phyloP scores from a whole-genome alignment of 768 basidiomycete species.

The Podaxis rugospora region DNA sequence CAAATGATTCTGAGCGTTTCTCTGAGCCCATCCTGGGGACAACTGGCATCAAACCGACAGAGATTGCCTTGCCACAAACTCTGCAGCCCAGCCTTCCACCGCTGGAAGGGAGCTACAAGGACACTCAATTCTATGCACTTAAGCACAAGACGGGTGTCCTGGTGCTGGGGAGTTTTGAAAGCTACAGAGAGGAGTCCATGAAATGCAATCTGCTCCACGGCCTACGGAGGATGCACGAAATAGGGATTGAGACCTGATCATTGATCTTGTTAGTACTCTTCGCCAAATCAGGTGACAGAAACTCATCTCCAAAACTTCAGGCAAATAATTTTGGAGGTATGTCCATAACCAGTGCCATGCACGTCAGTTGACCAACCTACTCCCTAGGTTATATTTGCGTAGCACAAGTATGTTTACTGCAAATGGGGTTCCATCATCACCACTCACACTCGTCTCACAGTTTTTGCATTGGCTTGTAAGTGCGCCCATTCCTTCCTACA shows the following conservation, averaged over 20 bases:
- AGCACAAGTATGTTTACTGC: slow-evolving; percentile 41
- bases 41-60: slow-evolving; percentile 26
- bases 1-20: slow-evolving; percentile 22
- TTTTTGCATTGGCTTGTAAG: slow-evolving; percentile 44
- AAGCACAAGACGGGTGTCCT: slow-evolving; percentile 48
- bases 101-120: slow-evolving; percentile 41
- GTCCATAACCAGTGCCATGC: background rate
- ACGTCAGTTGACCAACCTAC: background rate
- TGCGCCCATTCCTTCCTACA: background rate
- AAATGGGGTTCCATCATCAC: background rate
- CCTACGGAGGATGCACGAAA: slow-evolving; percentile 37
- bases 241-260: slow-evolving; percentile 49
- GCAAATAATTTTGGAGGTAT: slow-evolving; percentile 41
- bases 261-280: slow-evolving; percentile 45
- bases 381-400: slow-evolving; percentile 48
- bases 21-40: slow-evolving; percentile 21
- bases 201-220: slow-evolving; percentile 40
- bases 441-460: slow-evolving; percentile 17
- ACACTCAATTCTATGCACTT: slow-evolving; percentile 53
- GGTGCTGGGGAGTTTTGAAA: slow-evolving; percentile 49
- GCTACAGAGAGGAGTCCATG: slow-evolving; percentile 24
- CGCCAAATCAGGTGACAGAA: background rate
- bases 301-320: slow-evolving; percentile 19
- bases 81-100: slow-evolving; percentile 33
- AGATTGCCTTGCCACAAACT: slow-evolving; percentile 38